Conservation (phyloP, 1,284 basidiomycete genomes). For the Leccinum pachyderme region DNA sequence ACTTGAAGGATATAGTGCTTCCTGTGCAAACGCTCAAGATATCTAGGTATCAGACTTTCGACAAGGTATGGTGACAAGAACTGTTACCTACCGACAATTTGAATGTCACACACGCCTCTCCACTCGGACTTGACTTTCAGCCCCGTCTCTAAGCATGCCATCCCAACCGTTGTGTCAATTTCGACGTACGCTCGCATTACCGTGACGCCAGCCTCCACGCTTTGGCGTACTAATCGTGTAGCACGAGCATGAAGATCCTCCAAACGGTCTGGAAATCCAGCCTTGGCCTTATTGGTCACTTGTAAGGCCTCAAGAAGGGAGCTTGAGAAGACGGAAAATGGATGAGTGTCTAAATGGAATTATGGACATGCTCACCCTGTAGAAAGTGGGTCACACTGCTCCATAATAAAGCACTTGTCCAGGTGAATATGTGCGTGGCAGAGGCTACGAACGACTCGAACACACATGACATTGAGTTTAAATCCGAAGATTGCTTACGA, state of each 20-base stretch:
- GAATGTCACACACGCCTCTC: conserved; percentile 48
- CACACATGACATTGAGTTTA: conserved; percentile 2
- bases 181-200: conserved; percentile 61
- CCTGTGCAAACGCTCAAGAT: conserved; percentile 57
- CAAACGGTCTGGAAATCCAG: conserved; percentile 40
- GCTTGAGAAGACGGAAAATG: conserved; percentile 31
- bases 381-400: conserved; percentile 47
- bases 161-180: conserved; percentile 52
- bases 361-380: conserved; percentile 43
- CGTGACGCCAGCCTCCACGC: conserved; percentile 58
- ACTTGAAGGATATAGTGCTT: conserved; percentile 47
- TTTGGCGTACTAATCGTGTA: conserved; percentile 50
- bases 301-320: conserved; percentile 55
- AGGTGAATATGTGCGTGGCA: conserved; percentile 66
- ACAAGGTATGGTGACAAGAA: background rate
- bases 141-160: conserved; percentile 50
- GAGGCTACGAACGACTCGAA: conserved; percentile 37
- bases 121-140: conserved; percentile 47
- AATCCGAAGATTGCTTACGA: conserved; percentile 41
- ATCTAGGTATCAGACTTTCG: background rate
- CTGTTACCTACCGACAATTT: conserved; percentile 49
- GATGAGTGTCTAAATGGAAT: background rate
- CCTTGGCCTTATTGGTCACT: conserved; percentile 51
- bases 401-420: conserved; percentile 66
- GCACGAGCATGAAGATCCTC: conserved; percentile 53